These are phyloP conservation scores for Leavenworthia alabamica DNA, from an alignment of 345 rosid species.

Conservation along the genomic window DNA sequence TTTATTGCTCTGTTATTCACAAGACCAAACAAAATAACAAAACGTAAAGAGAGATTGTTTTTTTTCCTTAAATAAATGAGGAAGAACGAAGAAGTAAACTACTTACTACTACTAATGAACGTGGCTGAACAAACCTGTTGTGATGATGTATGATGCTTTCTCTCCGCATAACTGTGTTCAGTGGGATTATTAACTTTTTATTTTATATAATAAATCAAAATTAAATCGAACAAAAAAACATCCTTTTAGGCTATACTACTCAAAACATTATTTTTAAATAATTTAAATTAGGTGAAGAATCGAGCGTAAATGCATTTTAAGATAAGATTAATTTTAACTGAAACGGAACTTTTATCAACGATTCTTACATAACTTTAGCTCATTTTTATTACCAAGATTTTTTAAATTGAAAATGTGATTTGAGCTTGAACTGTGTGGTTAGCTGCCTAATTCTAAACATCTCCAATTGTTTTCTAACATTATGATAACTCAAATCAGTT, in stretches of 20 bases:
- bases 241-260: too few relatives aligned
- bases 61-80: not conserved
- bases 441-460: not conserved
- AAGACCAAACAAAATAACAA: not conserved
- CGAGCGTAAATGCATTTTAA: not conserved
- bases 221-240: too few relatives aligned
- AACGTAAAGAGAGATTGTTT: not conserved
- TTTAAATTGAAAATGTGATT: not conserved
- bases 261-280: not conserved
- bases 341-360: not conserved
- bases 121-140: constrained; percentile 12
- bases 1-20: not conserved
- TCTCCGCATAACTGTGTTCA: constrained; percentile 21
- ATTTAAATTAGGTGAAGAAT: not conserved
- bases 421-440: not conserved
- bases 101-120: not conserved
- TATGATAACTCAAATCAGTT: not conserved
- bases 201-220: not conserved
- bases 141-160: constrained; percentile 21
- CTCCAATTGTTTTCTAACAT: not conserved
- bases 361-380: not conserved
- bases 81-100: not conserved
- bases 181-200: not conserved
- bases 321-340: not conserved
- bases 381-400: not conserved